Base-by-base conservation (phyloP, 2,329 filamentous ascomycete genomes). In the Xylariaceae sp. region DNA sequence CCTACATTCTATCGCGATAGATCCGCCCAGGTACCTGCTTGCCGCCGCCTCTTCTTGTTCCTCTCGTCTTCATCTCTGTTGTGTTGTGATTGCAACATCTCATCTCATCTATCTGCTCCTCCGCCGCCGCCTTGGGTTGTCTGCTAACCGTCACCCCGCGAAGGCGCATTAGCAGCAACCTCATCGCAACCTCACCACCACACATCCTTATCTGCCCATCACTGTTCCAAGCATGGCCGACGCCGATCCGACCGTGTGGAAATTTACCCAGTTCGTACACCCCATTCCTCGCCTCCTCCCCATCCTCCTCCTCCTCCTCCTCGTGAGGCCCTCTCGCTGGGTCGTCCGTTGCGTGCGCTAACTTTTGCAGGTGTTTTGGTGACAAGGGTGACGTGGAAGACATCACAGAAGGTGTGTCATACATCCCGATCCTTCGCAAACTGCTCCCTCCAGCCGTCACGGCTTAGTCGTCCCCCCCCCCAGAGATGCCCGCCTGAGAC, bases 341-440 rank as follows among this genome's bases (percentile, higher is more conserved):
- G 17, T 34, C 52, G 57, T 15, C 51, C 45, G 42, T 51, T 55
- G 10, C 39, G 23, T 54, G 62, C 60, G 57, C 73, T 65, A 71
- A 64, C 68, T 64, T 65, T 62, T 59, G 61, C 72, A 97, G 93
- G 81, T 97, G 94, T 82, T 99, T 99, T 79, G 94, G 94, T 77
- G 94, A 99, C 80, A 99, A 99, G 80, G 94, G 94, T 70, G 94
- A 99, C 80, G 93, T 99, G 68, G 94, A 97, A 77, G 92, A 97
- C 76, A 97, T 97, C 75, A 97, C 92, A 77, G 92, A 97, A 88
- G 90, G 90, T 92, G 81, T 70, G 76, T 51, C 17, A 60, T 56
- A 45, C n/a, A 15, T 34, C 35, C 18, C 51, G 9, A 23, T 35
- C 13, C 18, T n/a, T 44, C 17, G 42, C 53, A 11, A 15, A n/a